A percentile compares a stretch with the other conserved stretches of the same genome.
phyloP scores from a whole-genome alignment of 2,329 filamentous ascomycete species.

The Penicillium sp. region DNA sequence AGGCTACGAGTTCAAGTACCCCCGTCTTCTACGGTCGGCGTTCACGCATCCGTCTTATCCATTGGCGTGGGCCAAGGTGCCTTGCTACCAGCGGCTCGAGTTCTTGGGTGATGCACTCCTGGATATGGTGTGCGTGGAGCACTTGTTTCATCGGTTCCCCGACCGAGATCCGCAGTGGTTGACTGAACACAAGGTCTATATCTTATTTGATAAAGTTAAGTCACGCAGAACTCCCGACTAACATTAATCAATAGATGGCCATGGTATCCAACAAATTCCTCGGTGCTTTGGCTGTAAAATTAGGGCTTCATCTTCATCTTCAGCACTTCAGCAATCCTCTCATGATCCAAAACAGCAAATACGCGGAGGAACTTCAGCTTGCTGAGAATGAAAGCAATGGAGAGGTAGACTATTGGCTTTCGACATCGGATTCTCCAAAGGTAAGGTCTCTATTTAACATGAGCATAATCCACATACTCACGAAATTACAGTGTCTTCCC shows the following conservation, averaged over 20 bases:
- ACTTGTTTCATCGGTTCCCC: slow-evolving; percentile 74
- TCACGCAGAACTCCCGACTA: neutral
- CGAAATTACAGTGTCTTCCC: slow-evolving; percentile 55
- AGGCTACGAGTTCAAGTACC: slow-evolving; percentile 68
- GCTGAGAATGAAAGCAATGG: slow-evolving; percentile 32
- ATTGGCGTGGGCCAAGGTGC: slow-evolving; percentile 70
- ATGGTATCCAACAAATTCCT: slow-evolving; percentile 98
- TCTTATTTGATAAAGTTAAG: neutral
- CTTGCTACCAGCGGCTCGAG: slow-evolving; percentile 85
- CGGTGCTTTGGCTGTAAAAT: slow-evolving; percentile 72
- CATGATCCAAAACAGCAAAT: slow-evolving; percentile 49
- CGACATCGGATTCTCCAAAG: slow-evolving; percentile 45
- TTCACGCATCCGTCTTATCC: slow-evolving; percentile 87
- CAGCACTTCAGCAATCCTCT: slow-evolving; percentile 44
- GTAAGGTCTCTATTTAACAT: slow-evolving; percentile 16
- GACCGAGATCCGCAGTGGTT: slow-evolving; percentile 90
- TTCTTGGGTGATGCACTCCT: slow-evolving; percentile 88
- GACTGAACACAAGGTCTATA: slow-evolving; percentile 78
- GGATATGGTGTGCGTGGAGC: slow-evolving; percentile 80
- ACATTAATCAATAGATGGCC: slow-evolving; percentile 62
- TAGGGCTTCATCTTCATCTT: slow-evolving; percentile 75
- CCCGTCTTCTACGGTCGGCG: slow-evolving; percentile 74
- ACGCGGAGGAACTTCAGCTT: slow-evolving; percentile 41
- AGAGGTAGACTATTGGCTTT: slow-evolving; percentile 44
- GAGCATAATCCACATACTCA: slow-evolving; percentile 2